Evolutionary conservation across 768 basidiomycete species (phyloP).

Genomic region (Solioccasus polychromus): DNA sequence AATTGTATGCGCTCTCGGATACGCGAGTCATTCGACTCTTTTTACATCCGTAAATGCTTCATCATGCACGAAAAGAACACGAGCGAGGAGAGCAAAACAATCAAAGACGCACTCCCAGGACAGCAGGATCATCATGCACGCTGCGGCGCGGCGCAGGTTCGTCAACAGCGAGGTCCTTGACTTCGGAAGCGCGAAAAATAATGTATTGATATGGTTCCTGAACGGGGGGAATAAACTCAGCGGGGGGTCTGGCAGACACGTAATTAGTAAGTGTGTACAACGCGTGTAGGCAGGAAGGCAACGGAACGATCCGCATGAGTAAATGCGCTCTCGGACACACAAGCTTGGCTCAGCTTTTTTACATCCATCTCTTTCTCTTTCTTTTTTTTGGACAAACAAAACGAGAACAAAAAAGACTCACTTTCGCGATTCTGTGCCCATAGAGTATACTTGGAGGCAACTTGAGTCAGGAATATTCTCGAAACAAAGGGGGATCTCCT

Average conservation of each 20-base stretch:
- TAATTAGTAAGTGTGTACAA: constrained; percentile 25
- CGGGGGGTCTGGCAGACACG: constrained; percentile 51
- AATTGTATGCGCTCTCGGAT: constrained; percentile 44
- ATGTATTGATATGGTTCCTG: constrained; percentile 86
- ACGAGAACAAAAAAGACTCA: constrained; percentile 33
- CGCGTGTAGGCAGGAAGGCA: constrained; percentile 51
- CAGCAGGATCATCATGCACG: constrained; percentile 82
- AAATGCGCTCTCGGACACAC: constrained; percentile 42
- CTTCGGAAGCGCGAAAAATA: constrained; percentile 87
- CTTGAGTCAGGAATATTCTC: not conserved
- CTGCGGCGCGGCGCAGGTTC: constrained; percentile 57
- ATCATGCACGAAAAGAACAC: constrained; percentile 28
- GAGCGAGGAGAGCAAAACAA: not conserved
- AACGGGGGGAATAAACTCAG: constrained; percentile 80
- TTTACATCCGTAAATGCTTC: constrained; percentile 48
- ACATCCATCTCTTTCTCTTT: constrained; percentile 43
- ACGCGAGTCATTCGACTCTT: constrained; percentile 31
- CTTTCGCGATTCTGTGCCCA: constrained; percentile 86
- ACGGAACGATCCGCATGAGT: constrained; percentile 58
- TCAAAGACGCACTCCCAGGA: constrained; percentile 62
- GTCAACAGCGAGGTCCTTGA: constrained; percentile 86
- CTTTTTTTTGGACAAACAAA: not conserved
- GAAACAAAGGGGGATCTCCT: constrained; percentile 3
- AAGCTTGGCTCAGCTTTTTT: constrained; percentile 38
- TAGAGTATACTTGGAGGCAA: constrained; percentile 63